Base-by-base conservation (phyloP, 495 filamentous ascomycete species). In the Penicillium salamii region DNA sequence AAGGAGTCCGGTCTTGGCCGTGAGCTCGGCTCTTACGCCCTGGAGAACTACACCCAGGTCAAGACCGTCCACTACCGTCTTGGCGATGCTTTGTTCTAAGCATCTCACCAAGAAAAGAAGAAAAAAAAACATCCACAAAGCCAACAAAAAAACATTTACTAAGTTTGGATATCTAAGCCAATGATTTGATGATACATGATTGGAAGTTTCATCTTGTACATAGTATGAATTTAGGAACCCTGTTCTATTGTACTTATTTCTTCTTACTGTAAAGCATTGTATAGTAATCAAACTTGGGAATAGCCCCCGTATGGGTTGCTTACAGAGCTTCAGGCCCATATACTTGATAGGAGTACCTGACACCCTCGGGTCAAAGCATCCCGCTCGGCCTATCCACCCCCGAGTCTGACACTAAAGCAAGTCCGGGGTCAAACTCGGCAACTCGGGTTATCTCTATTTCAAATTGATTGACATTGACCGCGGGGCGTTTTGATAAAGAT, bases 1-100 rank as follows among this genome's bases (percentile, higher is more conserved):
- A 96, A 96, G 83, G 82, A 90, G 75, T 89, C 83, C 31, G 95
- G 93, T 72, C 84, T 97, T 46, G 93, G 93, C 49, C 88, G 93
- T 58, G 93, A 98, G 73, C 79, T 97, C 29, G 93, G 93, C 55
- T 90, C 95, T 78, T 91, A 86, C 44, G 93, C 91, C 7, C 71
- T 98, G 40, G 85, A 85, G 50, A 96, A 96, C 79, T 97, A 97
- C 74, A 91, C 85, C 34, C 88, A 98, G 75, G 70, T 79, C 56
- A 87, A 87, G 80, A 79, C 84, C 14, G 84, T 87, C 23, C 73
- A 70, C 58, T 82, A 81, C 65, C 72, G 80, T 55, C 69, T 86
- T 52, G 81, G 80, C 21, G 82, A 83, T 65, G 82, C 82, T 53
- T 68, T 83, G 36, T 86, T 86, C 65, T 78, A 70, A 67, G 55